Evolutionary conservation across 208 protist genomes (phyloP).

Genomic region (Porcisia hertigi): DNA sequence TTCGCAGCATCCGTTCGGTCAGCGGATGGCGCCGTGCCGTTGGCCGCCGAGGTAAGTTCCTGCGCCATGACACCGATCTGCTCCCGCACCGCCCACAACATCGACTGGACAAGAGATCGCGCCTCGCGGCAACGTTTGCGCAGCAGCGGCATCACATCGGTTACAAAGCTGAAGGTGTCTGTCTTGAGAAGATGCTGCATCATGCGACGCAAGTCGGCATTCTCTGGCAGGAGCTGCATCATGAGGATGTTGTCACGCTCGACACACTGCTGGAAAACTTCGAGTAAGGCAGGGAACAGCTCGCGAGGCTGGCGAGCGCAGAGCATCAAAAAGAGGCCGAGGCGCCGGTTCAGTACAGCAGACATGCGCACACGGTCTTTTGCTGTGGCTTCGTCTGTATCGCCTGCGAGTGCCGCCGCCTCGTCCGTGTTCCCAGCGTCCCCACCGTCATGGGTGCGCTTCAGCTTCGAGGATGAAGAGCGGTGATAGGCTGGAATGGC

Average conservation of each 20-base stretch:
- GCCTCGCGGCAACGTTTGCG: slow-evolving; percentile 59
- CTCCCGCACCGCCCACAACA: slow-evolving; percentile 58
- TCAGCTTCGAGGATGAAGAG: slow-evolving; percentile 13
- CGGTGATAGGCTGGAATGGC: slow-evolving; percentile 50
- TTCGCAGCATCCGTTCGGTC: slow-evolving; percentile 10
- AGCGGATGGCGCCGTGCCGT: neutral
- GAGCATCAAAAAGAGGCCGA: slow-evolving; percentile 78
- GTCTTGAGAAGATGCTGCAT: slow-evolving; percentile 55
- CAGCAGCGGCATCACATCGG: slow-evolving; percentile 61
- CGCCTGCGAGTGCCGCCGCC: slow-evolving; percentile 1
- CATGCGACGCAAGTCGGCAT: slow-evolving; percentile 65
- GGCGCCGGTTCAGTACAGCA: slow-evolving; percentile 47
- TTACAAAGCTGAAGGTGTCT: slow-evolving; percentile 49
- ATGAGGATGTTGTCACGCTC: slow-evolving; percentile 54
- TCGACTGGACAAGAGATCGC: slow-evolving; percentile 62
- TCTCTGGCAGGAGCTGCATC: slow-evolving; percentile 49
- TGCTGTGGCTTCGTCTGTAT: slow-evolving; percentile 28
- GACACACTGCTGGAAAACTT: slow-evolving; percentile 69
- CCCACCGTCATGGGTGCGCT: slow-evolving; percentile 19
- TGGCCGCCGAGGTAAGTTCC: slow-evolving; percentile 8
- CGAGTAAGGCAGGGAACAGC: slow-evolving; percentile 66
- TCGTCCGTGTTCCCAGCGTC: slow-evolving; percentile 14
- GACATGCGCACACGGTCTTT: slow-evolving; percentile 32
- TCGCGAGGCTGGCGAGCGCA: slow-evolving; percentile 68
- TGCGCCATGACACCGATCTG: slow-evolving; percentile 48